These are phyloP conservation scores for Cupressus sempervirens DNA, from an alignment of 75 land plant genomes.

Conservation along the genomic window DNA sequence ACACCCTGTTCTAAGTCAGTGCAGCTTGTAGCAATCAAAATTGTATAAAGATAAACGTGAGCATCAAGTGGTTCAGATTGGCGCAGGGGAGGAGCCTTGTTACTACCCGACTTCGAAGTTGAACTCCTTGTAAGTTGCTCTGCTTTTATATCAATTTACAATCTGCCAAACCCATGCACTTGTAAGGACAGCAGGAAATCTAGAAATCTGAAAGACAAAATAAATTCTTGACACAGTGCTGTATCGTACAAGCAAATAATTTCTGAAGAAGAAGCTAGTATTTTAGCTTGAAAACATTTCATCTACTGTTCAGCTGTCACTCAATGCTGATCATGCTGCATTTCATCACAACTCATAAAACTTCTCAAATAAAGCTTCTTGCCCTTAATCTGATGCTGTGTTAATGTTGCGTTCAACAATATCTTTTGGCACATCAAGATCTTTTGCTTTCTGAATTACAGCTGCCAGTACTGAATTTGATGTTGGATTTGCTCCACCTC, in stretches of 20 bases:
- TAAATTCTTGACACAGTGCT: neutral
- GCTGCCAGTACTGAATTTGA: constrained; percentile 77
- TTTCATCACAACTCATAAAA: constrained; percentile 42
- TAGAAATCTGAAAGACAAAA: neutral
- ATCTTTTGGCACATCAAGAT: constrained; percentile 87
- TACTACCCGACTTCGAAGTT: too few relatives aligned
- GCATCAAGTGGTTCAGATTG: too few relatives aligned
- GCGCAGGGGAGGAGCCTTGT: too few relatives aligned
- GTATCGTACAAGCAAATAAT: neutral
- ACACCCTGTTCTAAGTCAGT: too few relatives aligned
- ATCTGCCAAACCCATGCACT: constrained; percentile 95
- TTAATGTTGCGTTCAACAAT: constrained; percentile 87
- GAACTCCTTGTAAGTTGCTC: too few relatives aligned
- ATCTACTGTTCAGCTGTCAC: neutral
- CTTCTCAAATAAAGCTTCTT: constrained; percentile 77
- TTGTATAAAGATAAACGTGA: too few relatives aligned
- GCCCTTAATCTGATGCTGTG: constrained; percentile 91
- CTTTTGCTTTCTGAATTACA: constrained; percentile 80
- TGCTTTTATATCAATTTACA: too few relatives aligned
- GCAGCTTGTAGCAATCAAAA: too few relatives aligned
- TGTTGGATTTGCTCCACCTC: constrained; percentile 83
- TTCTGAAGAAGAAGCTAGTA: neutral
- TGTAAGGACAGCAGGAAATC: constrained; percentile 17
- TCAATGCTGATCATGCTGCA: neutral
- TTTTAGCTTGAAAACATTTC: neutral